Evolutionary conservation across 1,284 basidiomycete genomes (phyloP), one percentile per base, ranked within the genome.

Genomic region (Ganoderma multipileum): DNA sequence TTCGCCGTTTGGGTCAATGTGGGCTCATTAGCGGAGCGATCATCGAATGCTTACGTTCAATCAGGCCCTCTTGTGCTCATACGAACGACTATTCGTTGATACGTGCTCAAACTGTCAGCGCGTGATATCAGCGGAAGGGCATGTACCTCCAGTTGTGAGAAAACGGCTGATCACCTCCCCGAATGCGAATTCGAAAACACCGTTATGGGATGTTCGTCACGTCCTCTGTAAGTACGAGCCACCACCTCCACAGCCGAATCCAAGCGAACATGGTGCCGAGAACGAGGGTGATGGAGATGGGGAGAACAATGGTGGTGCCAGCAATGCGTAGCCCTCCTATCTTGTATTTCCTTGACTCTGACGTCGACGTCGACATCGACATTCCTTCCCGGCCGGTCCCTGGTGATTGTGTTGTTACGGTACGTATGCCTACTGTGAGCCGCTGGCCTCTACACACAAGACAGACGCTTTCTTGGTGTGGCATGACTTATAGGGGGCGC

Each of bases 141-240:
- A 92, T 75, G 82, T 91, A 18, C 92, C 91, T 0, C 88, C 91
- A 0, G 89, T 92, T 7, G 89, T 86, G 38, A 85, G 91, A 50
- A 76, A 86, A 42, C 91, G 87, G 87, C 80, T 77, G n/a, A 81
- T 78, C 5, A 72, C 70, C 28, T 67, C 67, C 33, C 61, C 63
- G 30, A 74, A 65, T 14, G 50, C 77, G 76, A 7, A 65, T 18
- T 54, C 77, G 76, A 7, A 61, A 73, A 72, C 33, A 76, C 79
- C 44, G 68, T 57, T 23, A 23, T 91, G 89, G 89, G 83, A 84
- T 70, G 81, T 85, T 3, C 82, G 84, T 61, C 89, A 91, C 78
- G 81, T 84, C 42, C 82, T 82, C 5, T 91, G 89, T 75, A 73
- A 84, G 71, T 80, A 81, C 66, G 69, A 70, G 44, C 61, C 64